Conservation (phyloP, 2,329 filamentous ascomycete species). For the Apiospora phragmitis region DNA sequence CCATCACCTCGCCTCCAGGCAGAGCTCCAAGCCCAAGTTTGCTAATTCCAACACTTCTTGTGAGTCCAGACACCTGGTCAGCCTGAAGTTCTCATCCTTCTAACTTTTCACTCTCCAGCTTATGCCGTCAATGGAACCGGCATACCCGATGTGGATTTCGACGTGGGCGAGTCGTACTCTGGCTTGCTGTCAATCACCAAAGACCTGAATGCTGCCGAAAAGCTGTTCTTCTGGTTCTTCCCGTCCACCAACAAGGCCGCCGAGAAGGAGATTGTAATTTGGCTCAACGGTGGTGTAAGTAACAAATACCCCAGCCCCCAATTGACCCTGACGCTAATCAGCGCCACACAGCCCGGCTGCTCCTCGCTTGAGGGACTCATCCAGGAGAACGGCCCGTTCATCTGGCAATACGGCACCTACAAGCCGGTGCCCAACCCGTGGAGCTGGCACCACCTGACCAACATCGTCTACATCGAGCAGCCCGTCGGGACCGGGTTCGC, state of each 20-base stretch:
- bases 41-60: slow-evolving; percentile 30
- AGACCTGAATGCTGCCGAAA: slow-evolving; percentile 35
- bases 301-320: neutral
- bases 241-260: slow-evolving; percentile 45
- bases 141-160: slow-evolving; percentile 65
- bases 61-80: slow-evolving; percentile 16
- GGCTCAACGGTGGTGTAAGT: slow-evolving; percentile 48
- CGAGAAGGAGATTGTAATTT: slow-evolving; percentile 54
- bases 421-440: slow-evolving; percentile 66
- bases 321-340: neutral
- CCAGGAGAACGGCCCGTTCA: slow-evolving; percentile 75
- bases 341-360: slow-evolving; percentile 49
- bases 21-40: slow-evolving; percentile 26
- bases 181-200: slow-evolving; percentile 57
- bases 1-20: slow-evolving; percentile 26
- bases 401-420: slow-evolving; percentile 70
- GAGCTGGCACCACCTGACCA: slow-evolving; percentile 75
- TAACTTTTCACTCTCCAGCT: slow-evolving; percentile 32
- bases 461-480: slow-evolving; percentile 76
- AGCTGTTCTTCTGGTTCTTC: slow-evolving; percentile 61
- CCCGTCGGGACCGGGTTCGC: slow-evolving; percentile 69
- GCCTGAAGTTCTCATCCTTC: neutral
- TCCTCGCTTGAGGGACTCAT: slow-evolving; percentile 67
- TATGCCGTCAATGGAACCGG: slow-evolving; percentile 61
- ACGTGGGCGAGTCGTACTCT: slow-evolving; percentile 60